Evolutionary conservation across 192 early-diverging fungal genomes (phyloP).

Genomic region (Rhizophlyctis rosea): DNA sequence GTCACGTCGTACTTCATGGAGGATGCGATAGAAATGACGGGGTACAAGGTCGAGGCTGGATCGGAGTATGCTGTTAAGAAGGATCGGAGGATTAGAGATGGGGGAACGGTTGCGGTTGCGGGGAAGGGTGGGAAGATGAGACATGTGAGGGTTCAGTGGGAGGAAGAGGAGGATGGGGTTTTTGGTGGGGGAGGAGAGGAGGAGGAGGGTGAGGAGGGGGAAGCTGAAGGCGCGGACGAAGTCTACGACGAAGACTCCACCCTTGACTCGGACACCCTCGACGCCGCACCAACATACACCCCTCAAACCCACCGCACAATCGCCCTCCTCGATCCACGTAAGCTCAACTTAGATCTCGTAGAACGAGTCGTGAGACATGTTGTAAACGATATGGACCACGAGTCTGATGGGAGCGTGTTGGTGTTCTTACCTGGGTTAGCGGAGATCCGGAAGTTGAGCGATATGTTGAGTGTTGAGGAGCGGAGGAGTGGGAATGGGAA

Average conservation of each 20-base stretch:
- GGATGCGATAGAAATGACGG: constrained; percentile 60
- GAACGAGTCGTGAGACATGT: constrained; percentile 42
- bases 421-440: constrained; percentile 63
- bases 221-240: constrained; percentile 13
- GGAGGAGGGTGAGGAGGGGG: constrained; percentile 15
- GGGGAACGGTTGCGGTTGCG: constrained; percentile 36
- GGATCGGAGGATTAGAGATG: constrained; percentile 10
- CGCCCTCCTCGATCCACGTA: constrained; percentile 44
- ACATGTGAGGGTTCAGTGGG: constrained; percentile 14
- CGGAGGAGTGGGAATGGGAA: constrained; percentile 32
- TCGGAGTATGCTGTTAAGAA: constrained; percentile 33
- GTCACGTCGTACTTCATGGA: constrained; percentile 57
- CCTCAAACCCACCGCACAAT: constrained; percentile 31
- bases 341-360: constrained; percentile 58
- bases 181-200: not conserved
- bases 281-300: constrained; percentile 4
- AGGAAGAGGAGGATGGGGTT: not conserved
- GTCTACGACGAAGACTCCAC: not conserved
- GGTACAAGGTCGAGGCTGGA: constrained; percentile 51
- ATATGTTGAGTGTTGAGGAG: constrained; percentile 43
- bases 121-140: constrained; percentile 42
- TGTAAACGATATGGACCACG: constrained; percentile 14
- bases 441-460: constrained; percentile 64
- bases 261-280: not conserved
- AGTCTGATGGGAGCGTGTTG: constrained; percentile 59